Base-by-base conservation (phyloP, 1,284 basidiomycete species). In the Tilletia walkeri region DNA sequence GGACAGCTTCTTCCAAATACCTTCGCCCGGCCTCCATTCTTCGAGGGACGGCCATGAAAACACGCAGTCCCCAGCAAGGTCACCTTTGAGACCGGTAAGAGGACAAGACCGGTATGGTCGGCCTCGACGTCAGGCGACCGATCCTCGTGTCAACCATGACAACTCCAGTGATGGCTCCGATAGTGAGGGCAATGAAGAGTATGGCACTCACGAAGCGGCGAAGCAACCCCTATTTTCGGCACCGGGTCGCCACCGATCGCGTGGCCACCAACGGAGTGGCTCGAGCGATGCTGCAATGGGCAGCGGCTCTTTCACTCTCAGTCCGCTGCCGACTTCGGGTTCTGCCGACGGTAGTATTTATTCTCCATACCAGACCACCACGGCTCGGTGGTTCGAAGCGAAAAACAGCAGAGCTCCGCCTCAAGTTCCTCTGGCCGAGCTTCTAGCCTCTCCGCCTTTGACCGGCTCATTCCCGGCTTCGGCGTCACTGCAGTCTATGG, bases 261-360 rank as follows among this genome's bases (percentile, higher is more conserved):
- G 18, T n/a, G 18, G 7, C 50, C 50, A 53, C 24, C 50, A 53
- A 53, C 50, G 50, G 50, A 53, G 50, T 18, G 50, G 50, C n/a
- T 53, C 38, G 61, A 41, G 61, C 39, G 39, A 41, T 65, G 38
- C 61, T 41, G 61, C 39, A 36, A 65, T 65, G 47, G 61, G 61
- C 14, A 41, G 39, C 61, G n/a, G 18, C 47, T 65, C 18, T 9
- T 20, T 48, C 30, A 59, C 14, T 9, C 54, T 7, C 30, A 30
- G 30, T 59, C 30, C 54, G 54, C 16, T 48, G 12, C 61, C 61
- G 7, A 18, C 18, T 10, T 65, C 61, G 7, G n/a, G 18, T 30
- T 53, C 50, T 18, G 56, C 24, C 56, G 56, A 59, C 2, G 34
- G 34, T 34, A 18, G 34, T 30, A 5, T 59, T 1, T 36, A 34